phyloP scores from a whole-genome alignment of 257 asterid species.

The Solanum ossicruentum region DNA sequence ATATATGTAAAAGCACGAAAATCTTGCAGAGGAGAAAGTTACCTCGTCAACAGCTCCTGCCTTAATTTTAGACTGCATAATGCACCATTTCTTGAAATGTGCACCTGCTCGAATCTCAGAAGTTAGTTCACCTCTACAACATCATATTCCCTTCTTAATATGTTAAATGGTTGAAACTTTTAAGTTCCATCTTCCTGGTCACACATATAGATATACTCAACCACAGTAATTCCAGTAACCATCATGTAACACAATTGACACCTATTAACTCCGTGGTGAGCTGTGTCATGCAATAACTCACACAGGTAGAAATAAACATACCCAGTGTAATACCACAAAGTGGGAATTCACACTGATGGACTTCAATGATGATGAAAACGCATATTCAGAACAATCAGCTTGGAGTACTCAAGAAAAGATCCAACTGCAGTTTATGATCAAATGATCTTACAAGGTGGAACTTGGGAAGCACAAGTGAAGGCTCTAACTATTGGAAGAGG shows the following conservation, averaged over 20 bases:
- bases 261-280: not conserved
- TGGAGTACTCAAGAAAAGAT: not conserved
- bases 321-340: not conserved
- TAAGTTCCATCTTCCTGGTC: not conserved
- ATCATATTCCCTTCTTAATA: not conserved
- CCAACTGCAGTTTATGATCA: not conserved
- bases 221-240: not conserved
- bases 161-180: not conserved
- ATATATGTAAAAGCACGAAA: not conserved
- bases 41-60: conserved; percentile 65
- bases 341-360: not conserved
- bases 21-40: conserved; percentile 2
- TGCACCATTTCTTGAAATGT: conserved; percentile 89
- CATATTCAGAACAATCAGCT: not conserved
- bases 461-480: not conserved
- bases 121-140: not conserved
- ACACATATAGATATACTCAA: not conserved
- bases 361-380: not conserved
- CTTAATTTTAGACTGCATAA: conserved; percentile 80
- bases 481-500: not conserved
- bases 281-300: not conserved
- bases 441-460: not conserved
- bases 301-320: not conserved
- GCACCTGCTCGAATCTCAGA: conserved; percentile 36
- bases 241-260: not conserved